Evolutionary conservation across 495 filamentous ascomycete species (phyloP), one percentile per base, ranked within the genome.

Genomic region (Aspergillus steynii): DNA sequence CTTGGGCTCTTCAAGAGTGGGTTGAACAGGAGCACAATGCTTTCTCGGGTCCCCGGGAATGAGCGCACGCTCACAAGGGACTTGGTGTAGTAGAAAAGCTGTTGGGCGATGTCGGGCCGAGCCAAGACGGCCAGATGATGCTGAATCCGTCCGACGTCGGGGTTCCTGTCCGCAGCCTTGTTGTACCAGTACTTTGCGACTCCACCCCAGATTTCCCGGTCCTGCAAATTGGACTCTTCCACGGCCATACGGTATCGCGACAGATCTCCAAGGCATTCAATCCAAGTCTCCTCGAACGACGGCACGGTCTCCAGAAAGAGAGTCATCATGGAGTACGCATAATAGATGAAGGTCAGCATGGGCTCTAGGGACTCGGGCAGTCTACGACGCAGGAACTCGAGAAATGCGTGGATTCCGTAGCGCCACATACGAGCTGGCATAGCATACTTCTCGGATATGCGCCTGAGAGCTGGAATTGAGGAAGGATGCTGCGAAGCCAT

Each of bases 361-460:
- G 90, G 86, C 49, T 95, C 91, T 20, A 89, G 68, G 31, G 86
- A 89, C 2, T 76, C 80, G 0, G 91, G 92, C 3, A 95, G 75
- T 0, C 85, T 81, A 60, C 88, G 83, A 14, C 90, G 80, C 7
- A 96, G 68, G 1, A 93, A 70, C 61, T 93, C 91, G 4, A 96
- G 73, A 64, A 92, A 92, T 2, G 83, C 84, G 58, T 94, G 88
- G 27, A 96, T 94, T 0, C 87, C 91, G 67, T 94, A 86, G 14
- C 88, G 80, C 92, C 92, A 96, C 86, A 96, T 91, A 2, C 91
- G 75, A 4, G 88, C 88, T 0, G 91, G 90, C 89, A 96, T 93
- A 1, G 82, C 82, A 60, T 93, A 92, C 59, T 89, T 89, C 5
- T 83, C 77, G 0, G 90, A 85, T 1, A 93, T 64, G 5, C 77